Percentiles rank a stretch among this genome's conserved stretches.
Evolutionary conservation across 768 basidiomycete species (phyloP).

Genomic region (Hortiboletus flavorubellus): DNA sequence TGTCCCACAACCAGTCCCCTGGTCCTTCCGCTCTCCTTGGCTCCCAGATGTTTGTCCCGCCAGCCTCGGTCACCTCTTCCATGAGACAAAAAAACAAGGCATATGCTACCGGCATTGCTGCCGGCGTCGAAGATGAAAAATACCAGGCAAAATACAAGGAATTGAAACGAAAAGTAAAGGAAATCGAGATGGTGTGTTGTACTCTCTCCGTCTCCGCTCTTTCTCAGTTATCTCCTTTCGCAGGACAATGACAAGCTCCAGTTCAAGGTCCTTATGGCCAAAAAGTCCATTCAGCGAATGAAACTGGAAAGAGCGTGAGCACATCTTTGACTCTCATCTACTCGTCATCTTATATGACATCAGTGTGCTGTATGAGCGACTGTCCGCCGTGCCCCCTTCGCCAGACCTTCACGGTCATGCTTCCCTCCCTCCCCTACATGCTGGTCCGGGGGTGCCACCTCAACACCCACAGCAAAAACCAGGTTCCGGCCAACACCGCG

Average conservation of each 20-base stretch:
- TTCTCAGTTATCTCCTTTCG: slow-evolving; percentile 6
- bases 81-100: slow-evolving; percentile 47
- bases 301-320: slow-evolving; percentile 87
- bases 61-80: slow-evolving; percentile 29
- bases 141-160: slow-evolving; percentile 89
- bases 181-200: slow-evolving; percentile 71
- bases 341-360: slow-evolving; percentile 27
- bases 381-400: slow-evolving; percentile 58
- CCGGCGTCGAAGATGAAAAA: slow-evolving; percentile 80
- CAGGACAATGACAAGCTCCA: slow-evolving; percentile 90
- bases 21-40: slow-evolving; percentile 43
- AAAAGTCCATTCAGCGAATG: slow-evolving; percentile 81
- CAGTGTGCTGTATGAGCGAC: slow-evolving; percentile 76
- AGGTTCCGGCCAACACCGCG: slow-evolving; percentile 27
- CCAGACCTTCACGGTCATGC: slow-evolving; percentile 46
- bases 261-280: slow-evolving; percentile 75
- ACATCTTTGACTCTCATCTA: slow-evolving; percentile 17
- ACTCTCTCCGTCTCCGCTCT: background rate
- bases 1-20: slow-evolving; percentile 65
- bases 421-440: slow-evolving; percentile 31
- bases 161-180: slow-evolving; percentile 82
- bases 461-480: slow-evolving; percentile 28
- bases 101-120: slow-evolving; percentile 60
- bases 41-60: slow-evolving; percentile 35
- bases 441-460: slow-evolving; percentile 35